phyloP scores from a whole-genome alignment of 2,329 filamentous ascomycete species.

The Trichoderma gracile region DNA sequence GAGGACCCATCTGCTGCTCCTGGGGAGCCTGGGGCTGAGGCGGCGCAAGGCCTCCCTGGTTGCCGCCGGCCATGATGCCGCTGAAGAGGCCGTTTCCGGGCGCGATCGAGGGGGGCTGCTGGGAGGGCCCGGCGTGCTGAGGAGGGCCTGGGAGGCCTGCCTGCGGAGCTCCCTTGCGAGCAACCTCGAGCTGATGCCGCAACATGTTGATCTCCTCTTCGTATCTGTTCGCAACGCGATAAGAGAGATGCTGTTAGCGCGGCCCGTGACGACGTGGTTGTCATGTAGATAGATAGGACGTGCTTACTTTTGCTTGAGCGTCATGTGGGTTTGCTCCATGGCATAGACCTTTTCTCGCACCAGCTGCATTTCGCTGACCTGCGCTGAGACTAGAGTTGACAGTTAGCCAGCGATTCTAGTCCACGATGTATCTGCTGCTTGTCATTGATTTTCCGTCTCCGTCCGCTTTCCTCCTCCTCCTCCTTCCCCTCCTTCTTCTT shows the following conservation, averaged over 20 bases:
- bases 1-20: slow-evolving; percentile 58
- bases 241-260: slow-evolving; percentile 23
- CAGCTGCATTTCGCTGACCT: slow-evolving; percentile 93
- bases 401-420: slow-evolving; percentile 29
- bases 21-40: slow-evolving; percentile 73
- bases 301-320: slow-evolving; percentile 86
- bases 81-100: slow-evolving; percentile 92
- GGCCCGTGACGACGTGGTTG: background rate
- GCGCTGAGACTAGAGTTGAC: slow-evolving; percentile 68
- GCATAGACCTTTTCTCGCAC: slow-evolving; percentile 91
- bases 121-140: slow-evolving; percentile 75
- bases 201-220: slow-evolving; percentile 87
- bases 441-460: background rate
- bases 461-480: background rate
- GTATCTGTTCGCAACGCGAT: slow-evolving; percentile 61
- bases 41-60: slow-evolving; percentile 80
- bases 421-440: background rate
- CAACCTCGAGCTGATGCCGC: slow-evolving; percentile 80
- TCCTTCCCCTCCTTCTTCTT: too few species aligned
- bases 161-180: slow-evolving; percentile 63
- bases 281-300: background rate
- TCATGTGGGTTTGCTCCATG: slow-evolving; percentile 85
- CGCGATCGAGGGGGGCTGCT: slow-evolving; percentile 84
- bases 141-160: slow-evolving; percentile 65
- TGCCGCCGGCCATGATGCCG: slow-evolving; percentile 89